Evolutionary conservation across 345 rosid genomes (phyloP).

Genomic region (Citrus maxima): DNA sequence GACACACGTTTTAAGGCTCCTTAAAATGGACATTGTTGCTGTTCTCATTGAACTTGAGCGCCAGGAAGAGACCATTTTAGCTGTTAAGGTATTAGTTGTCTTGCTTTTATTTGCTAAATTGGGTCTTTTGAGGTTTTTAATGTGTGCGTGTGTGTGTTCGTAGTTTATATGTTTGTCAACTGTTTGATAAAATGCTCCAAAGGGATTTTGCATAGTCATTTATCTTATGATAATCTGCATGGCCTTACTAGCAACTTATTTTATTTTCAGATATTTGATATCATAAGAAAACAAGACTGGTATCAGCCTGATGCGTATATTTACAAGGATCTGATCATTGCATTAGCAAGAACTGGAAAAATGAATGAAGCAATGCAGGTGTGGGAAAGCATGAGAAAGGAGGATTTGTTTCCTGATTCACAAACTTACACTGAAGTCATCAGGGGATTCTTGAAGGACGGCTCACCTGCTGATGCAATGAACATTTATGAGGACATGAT

Average conservation of each 20-base stretch:
- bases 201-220: not conserved
- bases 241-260: not conserved
- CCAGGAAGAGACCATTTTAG: constrained; percentile 70
- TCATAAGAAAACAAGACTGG: constrained; percentile 80
- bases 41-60: constrained; percentile 84
- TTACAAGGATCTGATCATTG: constrained; percentile 80
- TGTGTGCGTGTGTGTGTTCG: not conserved
- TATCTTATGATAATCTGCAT: not conserved
- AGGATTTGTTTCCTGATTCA: constrained; percentile 77
- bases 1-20: constrained; percentile 69
- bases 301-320: constrained; percentile 73
- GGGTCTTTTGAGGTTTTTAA: not conserved
- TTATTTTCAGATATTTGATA: constrained; percentile 61
- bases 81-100: constrained; percentile 48
- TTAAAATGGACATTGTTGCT: constrained; percentile 80
- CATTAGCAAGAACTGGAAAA: constrained; percentile 56
- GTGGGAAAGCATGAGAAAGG: constrained; percentile 79
- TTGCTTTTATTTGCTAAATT: not conserved
- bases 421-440: constrained; percentile 86
- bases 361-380: constrained; percentile 79
- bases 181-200: constrained; percentile 45
- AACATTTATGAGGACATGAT: constrained; percentile 93
- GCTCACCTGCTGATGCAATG: constrained; percentile 92
- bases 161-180: not conserved
- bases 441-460: constrained; percentile 75